Conservation (phyloP, 495 filamentous ascomycete genomes). For the Penicillium goetzii region DNA sequence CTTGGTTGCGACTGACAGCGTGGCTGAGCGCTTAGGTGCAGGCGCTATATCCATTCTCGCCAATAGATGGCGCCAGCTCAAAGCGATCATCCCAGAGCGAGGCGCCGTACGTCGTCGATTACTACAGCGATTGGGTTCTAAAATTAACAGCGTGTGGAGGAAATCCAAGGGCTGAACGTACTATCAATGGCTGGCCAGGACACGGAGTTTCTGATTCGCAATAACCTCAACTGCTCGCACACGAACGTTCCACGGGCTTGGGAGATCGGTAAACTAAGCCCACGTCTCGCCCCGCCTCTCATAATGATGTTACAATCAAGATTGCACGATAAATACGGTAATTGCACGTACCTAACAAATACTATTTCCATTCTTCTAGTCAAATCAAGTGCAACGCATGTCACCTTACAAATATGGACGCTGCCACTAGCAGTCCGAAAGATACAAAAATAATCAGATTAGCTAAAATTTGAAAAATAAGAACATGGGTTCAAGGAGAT, state of each 20-base stretch:
- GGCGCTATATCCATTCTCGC: background rate
- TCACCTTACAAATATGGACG: background rate
- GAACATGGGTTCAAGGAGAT: background rate
- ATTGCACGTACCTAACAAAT: background rate
- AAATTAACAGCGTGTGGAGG: background rate
- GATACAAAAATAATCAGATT: background rate
- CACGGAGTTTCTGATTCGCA: no score
- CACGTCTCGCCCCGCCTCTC: no score
- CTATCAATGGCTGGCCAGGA: no score
- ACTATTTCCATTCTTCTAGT: background rate
- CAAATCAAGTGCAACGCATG: background rate
- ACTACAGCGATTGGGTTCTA: no score
- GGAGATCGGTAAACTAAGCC: no score
- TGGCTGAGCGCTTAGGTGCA: constrained; percentile 1
- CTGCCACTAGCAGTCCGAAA: background rate
- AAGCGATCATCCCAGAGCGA: background rate
- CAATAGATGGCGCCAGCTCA: background rate
- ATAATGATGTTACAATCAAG: no score
- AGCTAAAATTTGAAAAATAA: background rate
- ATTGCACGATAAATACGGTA: no score
- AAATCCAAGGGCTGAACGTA: background rate
- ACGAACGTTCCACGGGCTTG: no score
- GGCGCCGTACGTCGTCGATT: background rate
- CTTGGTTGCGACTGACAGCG: background rate
- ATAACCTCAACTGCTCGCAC: no score